These are phyloP conservation scores for Clonostachys rosea DNA, from an alignment of 2,329 filamentous ascomycete genomes.

Conservation along the genomic window DNA sequence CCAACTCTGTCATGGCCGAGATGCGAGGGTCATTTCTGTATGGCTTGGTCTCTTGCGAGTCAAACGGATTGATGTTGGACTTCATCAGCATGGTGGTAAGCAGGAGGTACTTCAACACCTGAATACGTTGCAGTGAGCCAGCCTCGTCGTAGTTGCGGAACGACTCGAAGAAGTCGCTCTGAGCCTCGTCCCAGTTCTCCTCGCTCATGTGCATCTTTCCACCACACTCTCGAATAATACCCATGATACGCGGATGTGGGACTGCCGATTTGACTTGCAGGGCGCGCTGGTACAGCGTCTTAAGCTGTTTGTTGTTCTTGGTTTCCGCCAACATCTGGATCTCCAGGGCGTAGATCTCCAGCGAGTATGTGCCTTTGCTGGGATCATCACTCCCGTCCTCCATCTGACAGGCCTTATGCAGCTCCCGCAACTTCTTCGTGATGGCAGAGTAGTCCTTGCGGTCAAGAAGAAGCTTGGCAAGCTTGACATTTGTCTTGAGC, in stretches of 20 bases:
- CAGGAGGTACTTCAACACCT: constrained; percentile 94
- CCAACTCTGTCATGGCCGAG: constrained; percentile 93
- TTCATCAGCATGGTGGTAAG: constrained; percentile 98
- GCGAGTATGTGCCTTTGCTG: constrained; percentile 91
- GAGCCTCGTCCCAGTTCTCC: constrained; percentile 97
- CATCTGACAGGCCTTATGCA: constrained; percentile 84
- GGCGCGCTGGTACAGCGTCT: constrained; percentile 86
- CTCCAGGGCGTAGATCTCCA: constrained; percentile 94
- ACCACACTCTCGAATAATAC: constrained; percentile 95
- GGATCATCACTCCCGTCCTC: constrained; percentile 87
- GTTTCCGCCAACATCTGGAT: constrained; percentile 99
- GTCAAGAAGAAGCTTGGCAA: constrained; percentile 86
- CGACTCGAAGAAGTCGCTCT: constrained; percentile 97
- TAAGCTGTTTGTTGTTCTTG: constrained; percentile 95
- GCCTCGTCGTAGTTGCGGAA: constrained; percentile 99
- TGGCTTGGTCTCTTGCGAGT: constrained; percentile 97
- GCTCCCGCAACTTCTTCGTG: constrained; percentile 77
- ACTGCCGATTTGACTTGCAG: constrained; percentile 94
- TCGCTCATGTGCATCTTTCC: constrained; percentile 99
- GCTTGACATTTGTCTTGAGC: constrained; percentile 98
- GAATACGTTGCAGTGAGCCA: constrained; percentile 90
- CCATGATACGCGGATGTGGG: constrained; percentile 98
- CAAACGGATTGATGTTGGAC: constrained; percentile 97
- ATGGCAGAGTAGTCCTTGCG: constrained; percentile 82
- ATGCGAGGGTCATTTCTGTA: constrained; percentile 96